Evolutionary conservation across 2,329 filamentous ascomycete species (phyloP).

Genomic region (Aspergillus jensenii): DNA sequence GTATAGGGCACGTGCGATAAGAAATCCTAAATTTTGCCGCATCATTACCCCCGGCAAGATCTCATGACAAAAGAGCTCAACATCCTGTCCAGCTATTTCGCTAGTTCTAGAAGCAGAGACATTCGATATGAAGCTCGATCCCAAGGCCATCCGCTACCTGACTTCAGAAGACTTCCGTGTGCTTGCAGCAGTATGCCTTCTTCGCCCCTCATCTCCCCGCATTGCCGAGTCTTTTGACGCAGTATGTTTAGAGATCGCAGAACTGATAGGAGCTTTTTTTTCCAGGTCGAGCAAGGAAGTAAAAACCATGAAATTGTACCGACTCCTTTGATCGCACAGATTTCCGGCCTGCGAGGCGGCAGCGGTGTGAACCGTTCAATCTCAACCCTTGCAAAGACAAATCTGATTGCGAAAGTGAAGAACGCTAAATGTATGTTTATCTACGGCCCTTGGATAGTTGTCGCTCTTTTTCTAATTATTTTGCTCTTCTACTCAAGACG

Average conservation of each 20-base stretch:
- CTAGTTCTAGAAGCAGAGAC: neutral
- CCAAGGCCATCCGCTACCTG: conserved; percentile 89
- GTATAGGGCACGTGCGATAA: conserved; percentile 37
- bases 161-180: conserved; percentile 92
- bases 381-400: conserved; percentile 85
- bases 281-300: conserved; percentile 85
- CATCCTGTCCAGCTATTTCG: neutral
- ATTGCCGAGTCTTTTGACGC: conserved; percentile 17
- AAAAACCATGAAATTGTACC: conserved; percentile 98
- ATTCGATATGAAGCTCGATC: conserved; percentile 82
- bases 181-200: conserved; percentile 72
- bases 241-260: conserved; percentile 5
- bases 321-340: conserved; percentile 79
- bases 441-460: neutral
- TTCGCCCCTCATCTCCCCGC: conserved; percentile 23
- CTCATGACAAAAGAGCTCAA: neutral
- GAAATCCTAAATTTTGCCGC: conserved; percentile 32
- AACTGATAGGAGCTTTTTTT: conserved; percentile 34
- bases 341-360: conserved; percentile 75
- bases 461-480: conserved; percentile 4
- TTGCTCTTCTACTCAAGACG: conserved; percentile 52
- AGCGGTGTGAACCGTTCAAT: conserved; percentile 83
- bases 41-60: conserved; percentile 1
- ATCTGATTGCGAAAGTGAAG: conserved; percentile 87
- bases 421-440: conserved; percentile 72